A percentile compares a stretch with the other conserved stretches of the same genome.
Conservation (phyloP, 2,329 filamentous ascomycete species). For the Alternaria rosae region DNA sequence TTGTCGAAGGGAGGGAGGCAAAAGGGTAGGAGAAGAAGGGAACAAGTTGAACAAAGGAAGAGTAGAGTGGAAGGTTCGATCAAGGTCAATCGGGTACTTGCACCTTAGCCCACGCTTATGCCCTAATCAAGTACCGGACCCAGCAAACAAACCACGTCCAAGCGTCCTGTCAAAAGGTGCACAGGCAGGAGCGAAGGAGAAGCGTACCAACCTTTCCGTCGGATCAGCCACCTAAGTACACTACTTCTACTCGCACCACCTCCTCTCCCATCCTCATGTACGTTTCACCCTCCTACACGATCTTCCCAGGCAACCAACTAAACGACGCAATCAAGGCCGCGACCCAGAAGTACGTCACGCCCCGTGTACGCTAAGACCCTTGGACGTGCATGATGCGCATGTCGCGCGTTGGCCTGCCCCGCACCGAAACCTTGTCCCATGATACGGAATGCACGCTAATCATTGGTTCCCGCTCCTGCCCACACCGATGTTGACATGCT, state of each 20-base stretch:
- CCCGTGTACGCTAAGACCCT: conserved; percentile 1
- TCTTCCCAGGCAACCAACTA: background rate
- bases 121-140: background rate
- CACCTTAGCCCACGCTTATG: background rate
- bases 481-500: background rate
- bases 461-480: conserved; percentile 12
- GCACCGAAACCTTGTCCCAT: conserved; percentile 15
- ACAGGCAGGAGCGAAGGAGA: background rate
- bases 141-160: background rate
- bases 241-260: too few species aligned
- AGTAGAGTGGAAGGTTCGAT: background rate
- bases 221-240: conserved; percentile 1
- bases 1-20: background rate
- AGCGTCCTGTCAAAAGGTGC: background rate
- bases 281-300: conserved; percentile 1
- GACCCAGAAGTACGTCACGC: conserved; percentile 9
- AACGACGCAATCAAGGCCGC: background rate
- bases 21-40: background rate
- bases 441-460: background rate
- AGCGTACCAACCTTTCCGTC: background rate
- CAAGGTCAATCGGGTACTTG: background rate
- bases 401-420: conserved; percentile 7
- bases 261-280: background rate
- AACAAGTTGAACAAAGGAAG: background rate
- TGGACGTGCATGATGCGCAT: conserved; percentile 2